Conservation (phyloP, 805 yeast species). For the Zygosaccharomyces pseudorouxii region DNA sequence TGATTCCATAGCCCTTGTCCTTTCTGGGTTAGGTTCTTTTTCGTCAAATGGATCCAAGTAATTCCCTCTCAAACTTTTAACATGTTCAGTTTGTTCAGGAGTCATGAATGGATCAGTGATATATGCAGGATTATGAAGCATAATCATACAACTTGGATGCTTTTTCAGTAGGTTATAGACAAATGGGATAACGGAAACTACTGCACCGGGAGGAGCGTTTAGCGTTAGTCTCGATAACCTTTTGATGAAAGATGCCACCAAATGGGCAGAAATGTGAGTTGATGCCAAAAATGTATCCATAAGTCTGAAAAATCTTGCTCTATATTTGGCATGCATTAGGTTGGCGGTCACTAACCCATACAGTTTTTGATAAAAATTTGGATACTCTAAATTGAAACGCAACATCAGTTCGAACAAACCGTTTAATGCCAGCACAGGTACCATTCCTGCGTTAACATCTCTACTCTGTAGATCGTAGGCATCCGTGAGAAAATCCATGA, state of each 20-base stretch:
- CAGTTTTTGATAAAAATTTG: slow-evolving; percentile 78
- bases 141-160: slow-evolving; percentile 90
- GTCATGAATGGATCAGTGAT: slow-evolving; percentile 28
- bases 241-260: slow-evolving; percentile 88
- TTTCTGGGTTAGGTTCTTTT: slow-evolving; percentile 65
- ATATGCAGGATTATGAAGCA: slow-evolving; percentile 55
- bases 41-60: slow-evolving; percentile 64
- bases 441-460: slow-evolving; percentile 40
- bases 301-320: slow-evolving; percentile 83
- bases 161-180: slow-evolving; percentile 81
- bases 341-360: slow-evolving; percentile 75
- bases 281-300: slow-evolving; percentile 82
- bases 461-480: slow-evolving; percentile 51
- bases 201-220: slow-evolving; percentile 81
- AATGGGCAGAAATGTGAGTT: slow-evolving; percentile 75
- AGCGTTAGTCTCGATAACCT: slow-evolving; percentile 69
- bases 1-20: slow-evolving; percentile 73
- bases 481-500: slow-evolving; percentile 93
- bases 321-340: slow-evolving; percentile 69
- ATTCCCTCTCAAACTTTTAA: slow-evolving; percentile 20
- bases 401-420: slow-evolving; percentile 85
- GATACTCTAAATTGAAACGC: slow-evolving; percentile 80
- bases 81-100: slow-evolving; percentile 25
- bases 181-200: slow-evolving; percentile 84
- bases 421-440: slow-evolving; percentile 76